Conservation (phyloP, 139 green algal genomes). For the Desmodesmus armatus region DNA sequence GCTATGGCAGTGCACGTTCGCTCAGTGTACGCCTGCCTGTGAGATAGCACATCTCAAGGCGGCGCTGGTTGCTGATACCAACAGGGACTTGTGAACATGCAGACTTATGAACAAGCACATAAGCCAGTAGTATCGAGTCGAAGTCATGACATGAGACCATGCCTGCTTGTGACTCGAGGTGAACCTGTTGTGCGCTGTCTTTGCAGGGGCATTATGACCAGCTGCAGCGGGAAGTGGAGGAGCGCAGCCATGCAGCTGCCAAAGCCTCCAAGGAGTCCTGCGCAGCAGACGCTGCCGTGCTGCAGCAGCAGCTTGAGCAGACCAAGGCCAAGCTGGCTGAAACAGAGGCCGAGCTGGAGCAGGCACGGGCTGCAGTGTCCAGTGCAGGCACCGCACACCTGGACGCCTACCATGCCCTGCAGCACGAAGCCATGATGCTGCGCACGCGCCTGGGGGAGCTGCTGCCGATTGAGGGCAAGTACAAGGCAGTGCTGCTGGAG, state of each 20-base stretch:
- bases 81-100: background rate
- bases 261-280: background rate
- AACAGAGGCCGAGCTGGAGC: conserved; percentile 44
- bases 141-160: no score
- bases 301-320: conserved; percentile 1
- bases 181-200: background rate
- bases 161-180: background rate
- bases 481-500: conserved; percentile 64
- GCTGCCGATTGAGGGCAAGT: conserved; percentile 49
- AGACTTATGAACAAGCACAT: no score
- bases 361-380: conserved; percentile 34
- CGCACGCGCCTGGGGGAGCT: conserved; percentile 40
- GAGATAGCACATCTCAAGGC: no score
- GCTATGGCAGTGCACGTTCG: no score
- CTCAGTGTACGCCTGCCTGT: background rate
- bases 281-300: conserved; percentile 2
- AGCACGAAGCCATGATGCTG: conserved; percentile 21
- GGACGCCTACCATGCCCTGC: background rate
- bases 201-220: background rate
- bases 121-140: no score
- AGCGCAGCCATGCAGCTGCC: conserved; percentile 3
- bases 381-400: background rate
- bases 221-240: conserved; percentile 22
- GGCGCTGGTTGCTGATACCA: background rate
- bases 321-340: conserved; percentile 51